Evolutionary conservation across 2,329 filamentous ascomycete species (phyloP).

Genomic region (Oidium heveae): DNA sequence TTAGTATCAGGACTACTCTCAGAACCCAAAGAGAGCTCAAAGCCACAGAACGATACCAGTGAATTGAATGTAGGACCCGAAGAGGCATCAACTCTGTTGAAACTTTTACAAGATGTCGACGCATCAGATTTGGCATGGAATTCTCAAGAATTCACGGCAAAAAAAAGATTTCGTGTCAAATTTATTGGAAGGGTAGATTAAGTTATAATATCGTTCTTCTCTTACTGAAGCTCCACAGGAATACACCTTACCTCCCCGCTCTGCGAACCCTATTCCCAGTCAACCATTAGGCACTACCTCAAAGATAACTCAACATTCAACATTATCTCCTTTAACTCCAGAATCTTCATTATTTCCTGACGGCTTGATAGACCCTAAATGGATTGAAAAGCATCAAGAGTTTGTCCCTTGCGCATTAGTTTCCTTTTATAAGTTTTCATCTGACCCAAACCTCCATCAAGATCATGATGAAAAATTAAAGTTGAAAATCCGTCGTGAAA

Average conservation of each 20-base stretch:
- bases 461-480: constrained; percentile 74
- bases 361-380: constrained; percentile 56
- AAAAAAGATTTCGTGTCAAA: constrained; percentile 39
- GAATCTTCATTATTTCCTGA: constrained; percentile 68
- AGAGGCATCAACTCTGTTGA: constrained; percentile 37
- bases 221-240: constrained; percentile 17
- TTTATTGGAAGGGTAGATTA: constrained; percentile 53
- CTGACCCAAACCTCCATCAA: constrained; percentile 47
- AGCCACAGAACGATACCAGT: constrained; percentile 16
- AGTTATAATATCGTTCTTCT: constrained; percentile 7
- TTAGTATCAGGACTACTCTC: constrained; percentile 51
- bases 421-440: constrained; percentile 54
- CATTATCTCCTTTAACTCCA: constrained; percentile 72
- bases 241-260: constrained; percentile 29
- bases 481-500: constrained; percentile 58
- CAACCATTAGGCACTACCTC: constrained; percentile 17
- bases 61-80: constrained; percentile 38
- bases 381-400: constrained; percentile 75
- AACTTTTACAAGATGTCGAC: constrained; percentile 41
- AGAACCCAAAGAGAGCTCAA: constrained; percentile 16
- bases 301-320: constrained; percentile 51
- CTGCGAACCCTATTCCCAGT: constrained; percentile 25
- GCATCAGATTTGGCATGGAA: constrained; percentile 42
- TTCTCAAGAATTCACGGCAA: constrained; percentile 22
- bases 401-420: constrained; percentile 58